Percentiles rank a stretch among this genome's conserved stretches.
Evolutionary conservation across 106 monocot species (phyloP).

Genomic region (Posidonia australis): DNA sequence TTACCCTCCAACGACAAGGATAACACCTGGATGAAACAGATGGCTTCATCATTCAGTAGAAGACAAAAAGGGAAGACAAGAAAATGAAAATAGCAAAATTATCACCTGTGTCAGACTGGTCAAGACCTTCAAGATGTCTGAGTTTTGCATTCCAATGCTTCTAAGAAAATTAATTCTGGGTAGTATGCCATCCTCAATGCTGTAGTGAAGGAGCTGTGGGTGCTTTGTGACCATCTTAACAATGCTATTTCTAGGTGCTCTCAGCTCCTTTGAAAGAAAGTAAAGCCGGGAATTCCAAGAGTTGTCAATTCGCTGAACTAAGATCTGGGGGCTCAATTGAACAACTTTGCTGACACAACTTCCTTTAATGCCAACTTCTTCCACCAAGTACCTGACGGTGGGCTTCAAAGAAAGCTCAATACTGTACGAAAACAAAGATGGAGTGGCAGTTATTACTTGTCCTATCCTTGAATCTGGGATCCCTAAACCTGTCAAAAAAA

Average conservation of each 20-base stretch:
- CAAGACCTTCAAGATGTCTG: constrained; percentile 84
- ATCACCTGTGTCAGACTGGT: constrained; percentile 85
- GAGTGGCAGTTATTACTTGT: constrained; percentile 68
- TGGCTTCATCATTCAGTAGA: background rate
- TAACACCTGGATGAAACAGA: constrained; percentile 45
- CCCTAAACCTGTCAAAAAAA: constrained; percentile 61
- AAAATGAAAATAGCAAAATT: background rate
- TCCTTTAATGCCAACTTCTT: constrained; percentile 83
- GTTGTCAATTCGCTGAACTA: constrained; percentile 75
- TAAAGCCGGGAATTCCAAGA: constrained; percentile 66
- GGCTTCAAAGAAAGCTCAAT: constrained; percentile 86
- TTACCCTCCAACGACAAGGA: constrained; percentile 88
- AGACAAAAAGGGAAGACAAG: background rate
- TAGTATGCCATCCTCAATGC: constrained; percentile 90
- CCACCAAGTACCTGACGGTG: constrained; percentile 70
- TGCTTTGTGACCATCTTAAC: constrained; percentile 97
- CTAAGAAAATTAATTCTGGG: constrained; percentile 92
- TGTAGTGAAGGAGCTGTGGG: constrained; percentile 95
- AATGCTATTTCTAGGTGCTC: constrained; percentile 74
- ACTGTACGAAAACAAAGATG: constrained; percentile 88
- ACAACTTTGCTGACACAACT: constrained; percentile 77
- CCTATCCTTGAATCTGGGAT: constrained; percentile 69
- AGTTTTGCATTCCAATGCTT: constrained; percentile 80
- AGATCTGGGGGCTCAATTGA: constrained; percentile 87
- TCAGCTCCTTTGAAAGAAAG: constrained; percentile 82